Percentiles rank a stretch among this genome's conserved stretches.
Evolutionary conservation across 192 early-diverging fungal species (phyloP).

Genomic region (Coemansia sp.): DNA sequence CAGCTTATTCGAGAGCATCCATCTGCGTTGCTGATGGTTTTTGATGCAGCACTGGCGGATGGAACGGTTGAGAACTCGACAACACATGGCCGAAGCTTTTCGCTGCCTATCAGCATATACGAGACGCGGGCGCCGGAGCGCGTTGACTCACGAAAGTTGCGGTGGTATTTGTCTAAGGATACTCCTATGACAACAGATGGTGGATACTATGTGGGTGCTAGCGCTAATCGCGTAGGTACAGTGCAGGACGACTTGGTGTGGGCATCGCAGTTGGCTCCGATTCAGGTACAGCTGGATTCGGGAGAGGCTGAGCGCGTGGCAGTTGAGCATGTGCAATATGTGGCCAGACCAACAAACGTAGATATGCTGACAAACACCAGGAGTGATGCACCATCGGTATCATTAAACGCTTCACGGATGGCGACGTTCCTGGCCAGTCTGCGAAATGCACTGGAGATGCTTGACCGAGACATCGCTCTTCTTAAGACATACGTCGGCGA

Average conservation of each 20-base stretch:
- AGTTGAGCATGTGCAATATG: slow-evolving; percentile 44
- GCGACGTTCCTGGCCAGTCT: slow-evolving; percentile 45
- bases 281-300: slow-evolving; percentile 38
- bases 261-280: slow-evolving; percentile 41
- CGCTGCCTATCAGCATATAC: slow-evolving; percentile 41
- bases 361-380: slow-evolving; percentile 9
- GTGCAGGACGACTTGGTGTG: slow-evolving; percentile 11
- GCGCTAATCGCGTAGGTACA: slow-evolving; percentile 1
- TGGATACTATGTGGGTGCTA: slow-evolving; percentile 26
- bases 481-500: slow-evolving; percentile 48
- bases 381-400: not conserved
- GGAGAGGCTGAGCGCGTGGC: slow-evolving; percentile 55
- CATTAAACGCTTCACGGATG: slow-evolving; percentile 12
- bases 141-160: slow-evolving; percentile 18
- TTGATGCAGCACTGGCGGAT: slow-evolving; percentile 36
- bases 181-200: not conserved
- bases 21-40: slow-evolving; percentile 43
- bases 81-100: slow-evolving; percentile 2
- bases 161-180: slow-evolving; percentile 2
- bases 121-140: slow-evolving; percentile 35
- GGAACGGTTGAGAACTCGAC: not conserved
- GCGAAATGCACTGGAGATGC: slow-evolving; percentile 50
- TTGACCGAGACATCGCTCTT: slow-evolving; percentile 34
- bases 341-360: slow-evolving; percentile 15
- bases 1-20: slow-evolving; percentile 22